Evolutionary conservation across 306 rosid species (phyloP), one percentile per base, ranked within the genome.

Genomic region (Gleditsia sinensis): DNA sequence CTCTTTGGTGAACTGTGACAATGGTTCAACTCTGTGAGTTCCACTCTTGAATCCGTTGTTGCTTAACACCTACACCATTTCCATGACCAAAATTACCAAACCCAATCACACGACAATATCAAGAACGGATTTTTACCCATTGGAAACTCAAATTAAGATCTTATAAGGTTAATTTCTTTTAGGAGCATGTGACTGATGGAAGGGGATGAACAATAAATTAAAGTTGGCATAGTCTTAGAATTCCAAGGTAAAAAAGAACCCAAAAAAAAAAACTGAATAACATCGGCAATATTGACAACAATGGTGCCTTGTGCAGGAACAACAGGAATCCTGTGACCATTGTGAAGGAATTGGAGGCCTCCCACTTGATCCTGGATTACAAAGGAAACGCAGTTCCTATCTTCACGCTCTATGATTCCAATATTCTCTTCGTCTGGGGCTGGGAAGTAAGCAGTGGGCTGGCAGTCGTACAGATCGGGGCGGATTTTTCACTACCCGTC

Each of bases 281-380:
- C 80, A 69, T 88, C 88, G 1, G 83, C 89, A 3, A 86, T 6
- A 69, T 86, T 86, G 69, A 88, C 87, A 0, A 88, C 89, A n/a
- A 88, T 75, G 20, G 83, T 65, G 58, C 69, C 90, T 46, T 75
- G 70, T 1, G 40, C 36, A n/a, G 89, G 89, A 30, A 55, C 67
- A 42, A 78, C 83, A 0, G 87, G 83, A 61, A 80, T 54, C 91
- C 89, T 86, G 13, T 80, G 40, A 4, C 82, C 84, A 46, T 84
- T 61, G 48, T 61, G 78, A 36, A 7, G 75, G 6, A 86, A 81
- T 62, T 84, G 58, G 0, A 84, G 75, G 21, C 89, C 91, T 57
- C 90, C 93, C n/a, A 72, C 83, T 2, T 51, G 83, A 75, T 88
- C 89, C 23, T 84, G 91, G 36, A 82, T 0, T 6, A 86, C 83